A percentile compares a stretch with the other conserved stretches of the same genome.
Conservation (phyloP, 2,329 filamentous ascomycete genomes). For the Dendrostoma leiphaemia region DNA sequence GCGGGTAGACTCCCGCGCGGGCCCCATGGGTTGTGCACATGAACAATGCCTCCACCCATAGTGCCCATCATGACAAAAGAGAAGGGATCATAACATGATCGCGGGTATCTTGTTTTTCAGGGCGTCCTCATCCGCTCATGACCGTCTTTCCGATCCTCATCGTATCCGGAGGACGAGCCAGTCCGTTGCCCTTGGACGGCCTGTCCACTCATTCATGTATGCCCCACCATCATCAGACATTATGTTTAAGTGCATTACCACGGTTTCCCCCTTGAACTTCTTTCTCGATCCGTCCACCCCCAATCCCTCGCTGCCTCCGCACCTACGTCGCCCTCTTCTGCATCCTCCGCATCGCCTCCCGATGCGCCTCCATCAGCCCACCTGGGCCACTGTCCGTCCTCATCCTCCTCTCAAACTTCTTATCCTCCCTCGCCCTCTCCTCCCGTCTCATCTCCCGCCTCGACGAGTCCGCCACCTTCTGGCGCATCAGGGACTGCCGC, state of each 20-base stretch:
- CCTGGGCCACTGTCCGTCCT: constrained; percentile 59
- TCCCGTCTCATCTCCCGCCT: constrained; percentile 56
- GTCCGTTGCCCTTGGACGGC: neutral
- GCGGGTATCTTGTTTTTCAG: constrained; percentile 13
- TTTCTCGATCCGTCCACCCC: neutral
- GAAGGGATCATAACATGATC: neutral
- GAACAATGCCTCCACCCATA: neutral
- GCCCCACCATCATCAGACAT: constrained; percentile 15
- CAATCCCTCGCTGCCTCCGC: neutral
- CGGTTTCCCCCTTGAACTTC: neutral
- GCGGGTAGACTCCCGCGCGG: no score
- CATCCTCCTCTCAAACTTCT: constrained; percentile 72
- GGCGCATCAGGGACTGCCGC: constrained; percentile 55
- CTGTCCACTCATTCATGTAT: no score
- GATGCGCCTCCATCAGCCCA: constrained; percentile 74
- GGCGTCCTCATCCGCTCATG: neutral
- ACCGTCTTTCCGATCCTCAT: neutral
- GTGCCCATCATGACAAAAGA: neutral
- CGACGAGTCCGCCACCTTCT: constrained; percentile 61
- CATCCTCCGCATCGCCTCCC: constrained; percentile 77
- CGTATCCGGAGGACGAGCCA: neutral
- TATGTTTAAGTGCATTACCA: neutral
- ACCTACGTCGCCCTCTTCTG: constrained; percentile 48
- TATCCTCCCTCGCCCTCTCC: constrained; percentile 58
- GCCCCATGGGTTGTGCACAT: no score